Evolutionary conservation across 2,329 filamentous ascomycete species (phyloP).

Genomic region (Fusarium verticillioides): DNA sequence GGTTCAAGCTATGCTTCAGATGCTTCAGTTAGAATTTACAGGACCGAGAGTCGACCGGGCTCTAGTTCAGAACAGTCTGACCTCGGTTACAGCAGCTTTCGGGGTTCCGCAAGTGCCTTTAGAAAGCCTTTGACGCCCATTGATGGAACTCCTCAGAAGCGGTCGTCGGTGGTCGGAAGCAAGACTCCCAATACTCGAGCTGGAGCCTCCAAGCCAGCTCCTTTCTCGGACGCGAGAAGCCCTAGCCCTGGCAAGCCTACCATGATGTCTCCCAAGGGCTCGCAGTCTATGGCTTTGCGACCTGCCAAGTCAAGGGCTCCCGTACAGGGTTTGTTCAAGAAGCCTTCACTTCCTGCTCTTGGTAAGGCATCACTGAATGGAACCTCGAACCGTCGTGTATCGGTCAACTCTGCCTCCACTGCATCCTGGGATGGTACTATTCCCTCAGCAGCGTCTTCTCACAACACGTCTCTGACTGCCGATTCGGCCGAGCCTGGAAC

Average conservation of each 20-base stretch:
- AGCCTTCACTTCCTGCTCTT: constrained; percentile 61
- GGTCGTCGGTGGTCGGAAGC: constrained; percentile 30
- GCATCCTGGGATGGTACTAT: constrained; percentile 48
- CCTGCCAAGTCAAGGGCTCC: constrained; percentile 64
- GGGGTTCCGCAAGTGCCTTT: constrained; percentile 57
- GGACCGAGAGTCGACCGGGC: constrained; percentile 64
- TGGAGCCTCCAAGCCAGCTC: constrained; percentile 43
- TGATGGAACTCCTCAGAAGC: constrained; percentile 57
- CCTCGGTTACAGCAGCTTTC: constrained; percentile 50
- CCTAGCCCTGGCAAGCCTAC: constrained; percentile 54
- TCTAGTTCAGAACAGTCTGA: constrained; percentile 64
- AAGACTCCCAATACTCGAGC: constrained; percentile 44
- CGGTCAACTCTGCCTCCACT: constrained; percentile 30
- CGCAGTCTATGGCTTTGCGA: constrained; percentile 60
- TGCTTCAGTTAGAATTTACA: constrained; percentile 64
- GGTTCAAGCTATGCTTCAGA: constrained; percentile 71
- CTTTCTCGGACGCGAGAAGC: constrained; percentile 44
- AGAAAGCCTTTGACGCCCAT: constrained; percentile 57
- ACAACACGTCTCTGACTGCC: constrained; percentile 20
- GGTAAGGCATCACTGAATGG: constrained; percentile 36
- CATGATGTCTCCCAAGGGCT: constrained; percentile 52
- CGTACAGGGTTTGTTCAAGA: constrained; percentile 64
- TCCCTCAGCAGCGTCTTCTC: constrained; percentile 20
- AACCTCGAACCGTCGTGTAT: constrained; percentile 15
- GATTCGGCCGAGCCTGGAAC: constrained; percentile 28